Evolutionary conservation across 495 filamentous ascomycete genomes (phyloP).

Genomic region (Penicillium bialowiezense): DNA sequence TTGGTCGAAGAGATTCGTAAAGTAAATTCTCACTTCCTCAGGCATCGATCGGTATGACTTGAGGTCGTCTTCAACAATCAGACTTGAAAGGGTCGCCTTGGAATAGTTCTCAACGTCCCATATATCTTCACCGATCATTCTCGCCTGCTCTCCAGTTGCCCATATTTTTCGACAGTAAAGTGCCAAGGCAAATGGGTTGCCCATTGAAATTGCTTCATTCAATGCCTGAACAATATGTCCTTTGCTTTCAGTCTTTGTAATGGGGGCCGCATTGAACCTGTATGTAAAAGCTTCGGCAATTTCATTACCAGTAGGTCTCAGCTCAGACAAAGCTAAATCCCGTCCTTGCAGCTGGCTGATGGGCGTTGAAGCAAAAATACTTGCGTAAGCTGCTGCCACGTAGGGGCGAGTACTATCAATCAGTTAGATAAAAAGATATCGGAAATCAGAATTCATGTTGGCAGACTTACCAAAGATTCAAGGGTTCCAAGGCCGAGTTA

Average conservation of each 20-base stretch:
- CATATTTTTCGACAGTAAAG: constrained; percentile 17
- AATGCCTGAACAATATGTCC: constrained; percentile 9
- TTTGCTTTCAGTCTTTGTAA: constrained; percentile 7
- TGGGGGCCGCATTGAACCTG: constrained; percentile 2
- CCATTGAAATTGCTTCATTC: constrained; percentile 1
- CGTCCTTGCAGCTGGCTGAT: constrained; percentile 8
- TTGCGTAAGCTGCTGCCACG: constrained; percentile 16
- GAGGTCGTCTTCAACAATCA: neutral
- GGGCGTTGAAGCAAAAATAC: constrained; percentile 17
- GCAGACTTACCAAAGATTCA: constrained; percentile 12
- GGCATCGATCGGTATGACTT: neutral
- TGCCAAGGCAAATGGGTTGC: constrained; percentile 3
- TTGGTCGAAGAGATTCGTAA: neutral
- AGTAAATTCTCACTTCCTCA: neutral
- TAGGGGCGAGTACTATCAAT: constrained; percentile 15
- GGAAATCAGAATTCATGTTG: neutral
- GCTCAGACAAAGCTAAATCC: constrained; percentile 12
- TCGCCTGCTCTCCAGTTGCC: constrained; percentile 13
- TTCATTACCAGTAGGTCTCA: constrained; percentile 14
- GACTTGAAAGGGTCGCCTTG: neutral
- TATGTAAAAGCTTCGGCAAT: constrained; percentile 10
- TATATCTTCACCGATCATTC: constrained; percentile 1
- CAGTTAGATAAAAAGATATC: constrained; percentile 1
- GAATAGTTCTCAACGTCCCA: neutral
- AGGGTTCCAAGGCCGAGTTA: constrained; percentile 1